These are phyloP conservation scores for Eutrema yunnanense DNA, from an alignment of 345 rosid species.

Conservation along the genomic window DNA sequence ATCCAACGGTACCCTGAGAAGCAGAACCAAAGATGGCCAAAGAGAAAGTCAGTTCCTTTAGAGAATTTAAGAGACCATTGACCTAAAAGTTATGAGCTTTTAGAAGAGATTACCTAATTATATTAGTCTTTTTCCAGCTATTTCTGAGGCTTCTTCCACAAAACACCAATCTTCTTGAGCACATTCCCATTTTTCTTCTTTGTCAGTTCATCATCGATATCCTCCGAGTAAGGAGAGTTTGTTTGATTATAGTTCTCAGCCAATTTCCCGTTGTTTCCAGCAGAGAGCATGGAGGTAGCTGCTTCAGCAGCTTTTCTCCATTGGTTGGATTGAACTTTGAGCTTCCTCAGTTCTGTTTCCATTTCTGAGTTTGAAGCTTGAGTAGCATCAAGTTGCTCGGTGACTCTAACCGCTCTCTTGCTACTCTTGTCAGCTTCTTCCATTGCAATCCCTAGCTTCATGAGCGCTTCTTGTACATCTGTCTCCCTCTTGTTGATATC, in stretches of 20 bases:
- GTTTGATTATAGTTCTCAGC: conserved; percentile 49
- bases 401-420: conserved; percentile 52
- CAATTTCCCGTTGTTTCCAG: conserved; percentile 67
- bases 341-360: conserved; percentile 75
- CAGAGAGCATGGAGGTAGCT: conserved; percentile 83
- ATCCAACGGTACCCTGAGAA: conserved; percentile 23
- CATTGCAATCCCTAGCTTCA: conserved; percentile 65
- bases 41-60: not conserved
- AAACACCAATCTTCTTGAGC: conserved; percentile 89
- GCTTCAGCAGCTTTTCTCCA: conserved; percentile 99
- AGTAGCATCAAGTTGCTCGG: conserved; percentile 80
- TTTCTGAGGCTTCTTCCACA: conserved; percentile 96
- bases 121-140: conserved; percentile 24
- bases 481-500: conserved; percentile 47
- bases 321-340: conserved; percentile 95
- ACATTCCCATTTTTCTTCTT: conserved; percentile 94
- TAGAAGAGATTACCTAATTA: conserved; percentile 17
- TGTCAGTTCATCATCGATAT: conserved; percentile 64
- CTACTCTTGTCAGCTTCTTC: conserved; percentile 84
- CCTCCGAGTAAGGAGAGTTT: conserved; percentile 53
- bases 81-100: not conserved
- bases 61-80: not conserved
- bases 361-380: conserved; percentile 62
- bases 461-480: conserved; percentile 51
- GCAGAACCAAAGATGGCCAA: not conserved